Percentiles rank a stretch among this genome's conserved stretches.
phyloP scores from a whole-genome alignment of 2,329 filamentous ascomycete species.

The Elsinoe australis region DNA sequence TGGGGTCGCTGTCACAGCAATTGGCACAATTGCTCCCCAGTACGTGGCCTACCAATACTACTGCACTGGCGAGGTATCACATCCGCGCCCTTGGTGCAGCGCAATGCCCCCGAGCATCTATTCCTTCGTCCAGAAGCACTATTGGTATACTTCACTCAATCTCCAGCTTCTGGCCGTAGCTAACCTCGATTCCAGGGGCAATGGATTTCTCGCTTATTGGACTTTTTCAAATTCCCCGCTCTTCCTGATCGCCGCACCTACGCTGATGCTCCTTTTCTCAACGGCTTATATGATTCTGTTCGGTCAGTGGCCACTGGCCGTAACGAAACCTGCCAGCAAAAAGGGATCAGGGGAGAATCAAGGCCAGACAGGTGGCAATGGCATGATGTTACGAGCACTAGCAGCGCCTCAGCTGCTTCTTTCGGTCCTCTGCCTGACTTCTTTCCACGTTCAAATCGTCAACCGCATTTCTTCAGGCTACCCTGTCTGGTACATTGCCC shows the following conservation, averaged over 20 bases:
- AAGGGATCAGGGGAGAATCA: not conserved
- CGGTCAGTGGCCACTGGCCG: not conserved
- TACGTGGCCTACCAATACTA: conserved; percentile 64
- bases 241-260: conserved; percentile 74
- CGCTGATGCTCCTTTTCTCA: conserved; percentile 58
- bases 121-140: conserved; percentile 76
- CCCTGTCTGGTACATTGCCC: conserved; percentile 79
- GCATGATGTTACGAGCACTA: conserved; percentile 37
- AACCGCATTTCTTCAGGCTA: conserved; percentile 82
- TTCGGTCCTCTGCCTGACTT: conserved; percentile 62
- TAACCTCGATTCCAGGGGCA: conserved; percentile 55
- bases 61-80: conserved; percentile 43
- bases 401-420: conserved; percentile 67
- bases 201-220: conserved; percentile 87
- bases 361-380: not conserved
- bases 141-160: conserved; percentile 57
- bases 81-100: conserved; percentile 63
- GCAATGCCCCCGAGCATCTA: conserved; percentile 77
- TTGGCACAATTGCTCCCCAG: conserved; percentile 67
- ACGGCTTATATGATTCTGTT: conserved; percentile 44
- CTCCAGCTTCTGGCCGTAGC: not conserved
- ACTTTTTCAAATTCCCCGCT: conserved; percentile 75
- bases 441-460: conserved; percentile 90
- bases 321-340: no score
- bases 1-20: conserved; percentile 51